phyloP scores from a whole-genome alignment of 2,329 filamentous ascomycete genomes.

The Fusarium humuli region DNA sequence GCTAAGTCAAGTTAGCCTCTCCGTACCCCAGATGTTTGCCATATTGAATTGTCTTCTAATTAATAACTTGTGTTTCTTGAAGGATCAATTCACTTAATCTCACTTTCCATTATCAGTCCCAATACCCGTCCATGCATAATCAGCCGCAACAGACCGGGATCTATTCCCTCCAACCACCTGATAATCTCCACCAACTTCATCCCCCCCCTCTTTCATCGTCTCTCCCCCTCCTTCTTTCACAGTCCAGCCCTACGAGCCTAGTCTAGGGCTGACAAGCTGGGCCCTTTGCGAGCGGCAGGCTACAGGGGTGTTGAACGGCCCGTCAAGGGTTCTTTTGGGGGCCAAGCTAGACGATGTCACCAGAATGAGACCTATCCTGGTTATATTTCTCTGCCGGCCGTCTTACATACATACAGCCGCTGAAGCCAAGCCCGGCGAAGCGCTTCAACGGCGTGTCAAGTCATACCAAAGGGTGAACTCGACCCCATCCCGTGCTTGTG shows the following conservation, averaged over 20 bases:
- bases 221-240: not conserved
- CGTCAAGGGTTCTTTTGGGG: conserved; percentile 22
- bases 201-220: not conserved
- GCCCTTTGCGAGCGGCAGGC: not conserved
- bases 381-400: not conserved
- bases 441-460: not conserved
- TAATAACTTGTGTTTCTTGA: not conserved
- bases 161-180: conserved; percentile 2
- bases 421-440: not conserved
- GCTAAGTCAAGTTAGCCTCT: not conserved
- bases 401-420: not conserved
- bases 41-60: not conserved
- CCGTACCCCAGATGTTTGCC: not conserved
- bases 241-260: conserved; percentile 36
- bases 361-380: conserved; percentile 7
- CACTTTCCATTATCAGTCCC: conserved; percentile 10
- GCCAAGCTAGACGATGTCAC: conserved; percentile 11
- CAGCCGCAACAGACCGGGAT: conserved; percentile 24
- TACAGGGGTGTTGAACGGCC: not conserved
- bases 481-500: not conserved
- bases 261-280: conserved; percentile 25
- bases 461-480: not conserved
- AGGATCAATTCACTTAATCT: not conserved
- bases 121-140: conserved; percentile 16
- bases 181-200: not conserved